Conservation (phyloP, 2,329 filamentous ascomycete genomes). For the Spiromastix sp. region DNA sequence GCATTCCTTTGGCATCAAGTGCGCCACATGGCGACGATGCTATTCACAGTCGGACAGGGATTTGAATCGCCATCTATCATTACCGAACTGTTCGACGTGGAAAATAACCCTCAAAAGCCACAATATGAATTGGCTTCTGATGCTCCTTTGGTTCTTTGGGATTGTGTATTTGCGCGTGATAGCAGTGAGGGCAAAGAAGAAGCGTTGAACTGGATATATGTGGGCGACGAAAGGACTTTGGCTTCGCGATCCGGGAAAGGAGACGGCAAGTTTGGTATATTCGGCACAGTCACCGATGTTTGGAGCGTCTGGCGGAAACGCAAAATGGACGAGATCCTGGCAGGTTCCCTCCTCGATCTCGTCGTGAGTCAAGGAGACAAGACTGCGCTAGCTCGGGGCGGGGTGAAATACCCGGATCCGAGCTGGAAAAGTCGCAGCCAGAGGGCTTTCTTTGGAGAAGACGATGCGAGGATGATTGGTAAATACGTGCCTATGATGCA, state of each 20-base stretch:
- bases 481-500: conserved; percentile 48
- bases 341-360: conserved; percentile 60
- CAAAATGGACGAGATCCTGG: conserved; percentile 85
- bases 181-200: conserved; percentile 43
- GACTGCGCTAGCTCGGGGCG: conserved; percentile 17
- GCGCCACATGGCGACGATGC: conserved; percentile 77
- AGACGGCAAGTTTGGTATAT: conserved; percentile 52
- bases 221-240: conserved; percentile 51
- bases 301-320: conserved; percentile 75
- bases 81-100: conserved; percentile 61
- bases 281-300: conserved; percentile 60
- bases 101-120: conserved; percentile 62
- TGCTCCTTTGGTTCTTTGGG: conserved; percentile 85
- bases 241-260: conserved; percentile 34
- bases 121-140: conserved; percentile 87
- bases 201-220: conserved; percentile 65
- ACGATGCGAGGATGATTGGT: conserved; percentile 44
- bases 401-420: conserved; percentile 13
- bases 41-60: conserved; percentile 89
- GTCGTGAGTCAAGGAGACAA: conserved; percentile 36
- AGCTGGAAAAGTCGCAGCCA: conserved; percentile 30
- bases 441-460: conserved; percentile 49
- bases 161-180: conserved; percentile 71
- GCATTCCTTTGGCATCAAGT: conserved; percentile 99
- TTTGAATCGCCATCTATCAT: conserved; percentile 68